These are phyloP conservation scores for Citrullus colocynthis DNA, from an alignment of 306 rosid genomes.

Conservation along the genomic window DNA sequence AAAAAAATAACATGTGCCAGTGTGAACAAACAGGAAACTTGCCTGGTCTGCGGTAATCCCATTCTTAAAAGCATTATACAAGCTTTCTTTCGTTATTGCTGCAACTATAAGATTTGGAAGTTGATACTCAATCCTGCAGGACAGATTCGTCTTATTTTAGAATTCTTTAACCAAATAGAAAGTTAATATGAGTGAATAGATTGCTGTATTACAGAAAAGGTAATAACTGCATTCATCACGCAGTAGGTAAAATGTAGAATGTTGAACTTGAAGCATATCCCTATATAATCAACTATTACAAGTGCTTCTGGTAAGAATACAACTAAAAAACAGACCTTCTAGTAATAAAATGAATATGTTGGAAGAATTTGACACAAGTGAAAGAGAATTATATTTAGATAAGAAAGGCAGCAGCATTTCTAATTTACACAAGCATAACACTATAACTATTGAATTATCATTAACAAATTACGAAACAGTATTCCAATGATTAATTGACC, in stretches of 20 bases:
- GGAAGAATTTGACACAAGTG: neutral
- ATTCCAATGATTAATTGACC: neutral
- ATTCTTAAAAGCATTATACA: slow-evolving; percentile 84
- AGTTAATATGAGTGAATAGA: neutral
- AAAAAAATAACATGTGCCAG: neutral
- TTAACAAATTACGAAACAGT: neutral
- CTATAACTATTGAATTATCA: neutral
- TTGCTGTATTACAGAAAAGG: neutral
- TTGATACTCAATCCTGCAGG: slow-evolving; percentile 78
- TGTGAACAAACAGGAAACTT: slow-evolving; percentile 9
- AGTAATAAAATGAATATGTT: neutral
- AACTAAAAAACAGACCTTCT: neutral
- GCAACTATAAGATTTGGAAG: slow-evolving; percentile 97
- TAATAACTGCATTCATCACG: neutral
- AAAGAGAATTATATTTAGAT: neutral
- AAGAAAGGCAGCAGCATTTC: neutral
- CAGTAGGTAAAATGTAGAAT: neutral
- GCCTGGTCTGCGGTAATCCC: slow-evolving; percentile 82
- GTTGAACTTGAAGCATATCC: neutral
- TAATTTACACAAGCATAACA: neutral
- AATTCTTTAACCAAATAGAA: neutral
- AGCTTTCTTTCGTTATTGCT: slow-evolving; percentile 93
- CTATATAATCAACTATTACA: neutral
- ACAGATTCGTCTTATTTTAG: neutral
- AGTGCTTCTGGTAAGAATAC: neutral